These are phyloP conservation scores for Globisporangium cystogenes DNA, from an alignment of 352 stramenopile species.

Conservation along the genomic window DNA sequence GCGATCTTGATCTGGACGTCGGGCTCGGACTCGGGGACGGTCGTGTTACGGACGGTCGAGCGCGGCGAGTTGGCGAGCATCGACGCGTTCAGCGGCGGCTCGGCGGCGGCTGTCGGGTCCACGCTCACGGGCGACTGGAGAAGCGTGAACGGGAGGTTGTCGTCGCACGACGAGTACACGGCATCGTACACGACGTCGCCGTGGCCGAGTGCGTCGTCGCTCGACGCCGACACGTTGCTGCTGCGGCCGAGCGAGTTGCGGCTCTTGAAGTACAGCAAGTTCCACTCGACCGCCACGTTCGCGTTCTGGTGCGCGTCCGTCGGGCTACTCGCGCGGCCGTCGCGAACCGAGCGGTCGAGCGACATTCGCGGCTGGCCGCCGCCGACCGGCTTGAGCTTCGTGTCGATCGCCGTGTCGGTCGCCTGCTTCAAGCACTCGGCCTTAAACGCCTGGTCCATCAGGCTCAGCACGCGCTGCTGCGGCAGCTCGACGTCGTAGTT, in stretches of 20 bases:
- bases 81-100: slow-evolving; percentile 5
- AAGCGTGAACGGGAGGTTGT: slow-evolving; percentile 59
- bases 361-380: slow-evolving; percentile 6
- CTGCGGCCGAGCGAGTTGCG: slow-evolving; percentile 26
- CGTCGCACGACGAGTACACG: slow-evolving; percentile 39
- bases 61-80: slow-evolving; percentile 6
- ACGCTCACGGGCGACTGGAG: slow-evolving; percentile 33
- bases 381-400: slow-evolving; percentile 32
- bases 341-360: slow-evolving; percentile 6
- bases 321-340: slow-evolving; percentile 5
- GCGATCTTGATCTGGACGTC: slow-evolving; percentile 10
- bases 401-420: slow-evolving; percentile 56
- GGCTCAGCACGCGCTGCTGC: slow-evolving; percentile 19
- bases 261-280: slow-evolving; percentile 43
- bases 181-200: slow-evolving; percentile 46
- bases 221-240: slow-evolving; percentile 26
- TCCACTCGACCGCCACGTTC: slow-evolving; percentile 44
- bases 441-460: slow-evolving; percentile 74
- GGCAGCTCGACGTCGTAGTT: slow-evolving; percentile 73
- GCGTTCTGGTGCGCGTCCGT: slow-evolving; percentile 11
- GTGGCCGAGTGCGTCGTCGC: slow-evolving; percentile 6
- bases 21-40: slow-evolving; percentile 7
- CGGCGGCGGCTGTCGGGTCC: neutral
- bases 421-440: slow-evolving; percentile 52
- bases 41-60: slow-evolving; percentile 3